Evolutionary conservation across 345 rosid species (phyloP).

Genomic region (Garcia nutans): DNA sequence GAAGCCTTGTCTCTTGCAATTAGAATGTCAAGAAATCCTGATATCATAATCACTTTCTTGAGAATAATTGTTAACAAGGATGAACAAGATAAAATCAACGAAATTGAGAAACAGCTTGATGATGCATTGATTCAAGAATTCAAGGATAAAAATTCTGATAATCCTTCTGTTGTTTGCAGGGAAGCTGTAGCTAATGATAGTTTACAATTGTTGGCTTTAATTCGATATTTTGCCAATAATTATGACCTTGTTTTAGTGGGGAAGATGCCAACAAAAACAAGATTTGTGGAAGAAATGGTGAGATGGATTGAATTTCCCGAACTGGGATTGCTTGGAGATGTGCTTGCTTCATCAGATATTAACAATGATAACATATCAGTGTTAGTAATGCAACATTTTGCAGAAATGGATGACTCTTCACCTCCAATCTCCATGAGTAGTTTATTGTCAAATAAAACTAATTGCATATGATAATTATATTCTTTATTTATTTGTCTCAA

Average conservation of each 20-base stretch:
- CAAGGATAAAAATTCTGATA: neutral
- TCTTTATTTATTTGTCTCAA: no score
- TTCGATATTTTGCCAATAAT: slow-evolving; percentile 6
- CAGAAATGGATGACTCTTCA: neutral
- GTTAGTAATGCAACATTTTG: slow-evolving; percentile 32
- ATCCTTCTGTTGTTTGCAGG: neutral
- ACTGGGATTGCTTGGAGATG: slow-evolving; percentile 40
- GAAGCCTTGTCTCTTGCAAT: slow-evolving; percentile 33
- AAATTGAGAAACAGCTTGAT: slow-evolving; percentile 15
- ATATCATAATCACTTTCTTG: slow-evolving; percentile 21
- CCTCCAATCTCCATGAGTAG: neutral
- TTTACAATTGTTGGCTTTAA: slow-evolving; percentile 6
- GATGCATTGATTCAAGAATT: slow-evolving; percentile 17
- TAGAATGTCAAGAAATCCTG: slow-evolving; percentile 25
- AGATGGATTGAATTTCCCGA: slow-evolving; percentile 32
- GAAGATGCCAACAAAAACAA: neutral
- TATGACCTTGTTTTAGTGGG: slow-evolving; percentile 36
- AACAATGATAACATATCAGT: slow-evolving; percentile 21
- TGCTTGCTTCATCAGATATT: slow-evolving; percentile 31
- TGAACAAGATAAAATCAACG: neutral
- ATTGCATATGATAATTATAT: no score
- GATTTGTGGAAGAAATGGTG: slow-evolving; percentile 21
- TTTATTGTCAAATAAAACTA: no score
- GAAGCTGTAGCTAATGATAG: neutral
- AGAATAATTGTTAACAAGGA: neutral